Conservation (phyloP, 2,329 filamentous ascomycete genomes). For the Exophiala xenobiotica region DNA sequence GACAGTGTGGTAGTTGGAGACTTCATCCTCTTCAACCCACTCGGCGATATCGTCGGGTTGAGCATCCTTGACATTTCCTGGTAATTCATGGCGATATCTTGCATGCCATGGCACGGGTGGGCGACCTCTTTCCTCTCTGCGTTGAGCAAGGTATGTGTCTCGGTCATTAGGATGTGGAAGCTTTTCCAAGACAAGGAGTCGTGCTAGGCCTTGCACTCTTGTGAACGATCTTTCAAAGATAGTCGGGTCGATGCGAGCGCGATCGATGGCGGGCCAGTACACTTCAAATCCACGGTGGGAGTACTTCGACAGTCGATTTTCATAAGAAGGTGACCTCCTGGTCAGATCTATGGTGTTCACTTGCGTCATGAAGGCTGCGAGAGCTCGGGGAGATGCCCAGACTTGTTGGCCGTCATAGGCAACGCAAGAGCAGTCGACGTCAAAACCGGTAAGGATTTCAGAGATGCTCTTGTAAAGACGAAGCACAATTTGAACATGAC, state of each 20-base stretch:
- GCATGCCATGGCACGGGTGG: conserved; percentile 50
- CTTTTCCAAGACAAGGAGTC: conserved; percentile 75
- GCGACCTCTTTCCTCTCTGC: conserved; percentile 70
- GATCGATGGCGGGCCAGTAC: conserved; percentile 72
- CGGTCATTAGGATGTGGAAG: conserved; percentile 68
- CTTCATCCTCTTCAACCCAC: conserved; percentile 74
- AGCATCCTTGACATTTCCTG: conserved; percentile 72
- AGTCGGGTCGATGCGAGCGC: conserved; percentile 75
- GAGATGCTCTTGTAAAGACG: conserved; percentile 80
- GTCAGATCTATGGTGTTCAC: conserved; percentile 77
- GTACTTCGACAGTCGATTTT: conserved; percentile 83
- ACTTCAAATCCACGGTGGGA: conserved; percentile 81
- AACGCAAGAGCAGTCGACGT: conserved; percentile 79
- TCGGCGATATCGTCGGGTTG: conserved; percentile 81
- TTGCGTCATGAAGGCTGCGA: conserved; percentile 79
- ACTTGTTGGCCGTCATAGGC: conserved; percentile 81
- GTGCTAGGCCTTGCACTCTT: conserved; percentile 72
- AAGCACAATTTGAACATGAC: conserved; percentile 82
- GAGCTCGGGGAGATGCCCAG: conserved; percentile 72
- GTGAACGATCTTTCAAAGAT: conserved; percentile 81
- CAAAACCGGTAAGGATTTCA: conserved; percentile 83
- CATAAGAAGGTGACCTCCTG: conserved; percentile 79
- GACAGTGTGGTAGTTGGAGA: conserved; percentile 78
- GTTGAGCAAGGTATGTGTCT: conserved; percentile 68
- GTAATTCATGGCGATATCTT: conserved; percentile 45